Base-by-base conservation (phyloP, 1,284 basidiomycete genomes). In the Schizophyllum amplum region DNA sequence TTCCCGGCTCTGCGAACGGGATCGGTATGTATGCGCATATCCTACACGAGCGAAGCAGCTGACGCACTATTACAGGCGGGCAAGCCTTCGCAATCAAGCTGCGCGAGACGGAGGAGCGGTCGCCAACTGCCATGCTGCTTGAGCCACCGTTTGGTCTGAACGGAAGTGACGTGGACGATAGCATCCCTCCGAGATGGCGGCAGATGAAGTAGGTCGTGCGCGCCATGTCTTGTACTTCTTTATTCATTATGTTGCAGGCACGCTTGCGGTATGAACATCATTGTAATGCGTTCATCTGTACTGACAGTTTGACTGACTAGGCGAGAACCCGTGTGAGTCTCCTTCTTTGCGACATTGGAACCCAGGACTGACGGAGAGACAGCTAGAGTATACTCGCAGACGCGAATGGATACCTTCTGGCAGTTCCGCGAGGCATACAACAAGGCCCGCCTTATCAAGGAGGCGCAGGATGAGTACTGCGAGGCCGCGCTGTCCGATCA, bases 391-490 rank as follows among this genome's bases (percentile, higher is more conserved):
- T 77, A 77, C 59, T 68, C 67, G 51, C 73, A 70, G 24, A 74
- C 75, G 24, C 69, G 77, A 33, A 84, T 84, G 82, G 83, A 86
- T 65, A 78, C 77, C 2, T 74, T 81, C 25, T 86, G 82, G 82
- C 74, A 80, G 7, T 80, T 83, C 67, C 76, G 83, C 53, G 62
- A 78, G 65, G 79, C 64, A 17, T 94, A 94, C 66, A 78, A 86
- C 53, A 82, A 82, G 46, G 93, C 92, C 3, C 80, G 83, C 20
- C 75, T 83, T 66, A 76, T 95, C 61, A 90, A 88, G 68, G 75
- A 81, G 24, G 72, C 75, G 57, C 93, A 96, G 66, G 90, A 94
- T 65, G 73, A 71, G 7, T 92, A 82, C 66, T 93, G 90, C 62
- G 64, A 64, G 24, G 80, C 79, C 59, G 86, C 79, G 1, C 65